Evolutionary conservation across 495 filamentous ascomycete genomes (phyloP).

Genomic region (Rhizodiscina lignyota): DNA sequence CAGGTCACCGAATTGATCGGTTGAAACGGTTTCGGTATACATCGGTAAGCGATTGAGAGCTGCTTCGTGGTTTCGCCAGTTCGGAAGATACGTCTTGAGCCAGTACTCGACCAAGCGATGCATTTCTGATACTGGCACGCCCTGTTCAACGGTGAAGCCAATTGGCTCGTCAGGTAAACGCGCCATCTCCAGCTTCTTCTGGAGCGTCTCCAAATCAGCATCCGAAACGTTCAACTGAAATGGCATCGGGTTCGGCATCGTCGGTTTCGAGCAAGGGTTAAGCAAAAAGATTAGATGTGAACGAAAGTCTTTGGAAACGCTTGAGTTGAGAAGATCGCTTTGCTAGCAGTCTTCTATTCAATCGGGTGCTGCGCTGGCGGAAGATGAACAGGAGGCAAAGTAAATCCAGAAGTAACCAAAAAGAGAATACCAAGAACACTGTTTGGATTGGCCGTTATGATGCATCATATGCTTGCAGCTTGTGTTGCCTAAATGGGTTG

Average conservation of each 20-base stretch:
- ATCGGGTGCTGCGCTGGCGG: too few species aligned
- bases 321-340: not conserved
- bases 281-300: not conserved
- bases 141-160: conserved; percentile 18
- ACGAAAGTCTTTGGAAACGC: not conserved
- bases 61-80: conserved; percentile 22
- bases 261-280: not conserved
- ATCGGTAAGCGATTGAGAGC: conserved; percentile 22
- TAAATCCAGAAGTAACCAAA: too few species aligned
- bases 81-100: conserved; percentile 24
- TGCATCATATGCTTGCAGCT: too few species aligned
- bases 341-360: too few species aligned
- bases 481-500: too few species aligned
- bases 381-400: too few species aligned
- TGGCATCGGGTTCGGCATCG: not conserved
- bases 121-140: conserved; percentile 32
- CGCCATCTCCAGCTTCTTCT: conserved; percentile 4
- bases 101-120: conserved; percentile 33
- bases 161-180: conserved; percentile 14
- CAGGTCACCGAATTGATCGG: conserved; percentile 13
- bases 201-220: conserved; percentile 6
- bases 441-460: too few species aligned
- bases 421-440: too few species aligned
- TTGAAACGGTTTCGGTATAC: conserved; percentile 2
- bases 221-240: conserved; percentile 11